Conservation (phyloP, 192 early-diverging fungal genomes). For the Coemansia sp. region DNA sequence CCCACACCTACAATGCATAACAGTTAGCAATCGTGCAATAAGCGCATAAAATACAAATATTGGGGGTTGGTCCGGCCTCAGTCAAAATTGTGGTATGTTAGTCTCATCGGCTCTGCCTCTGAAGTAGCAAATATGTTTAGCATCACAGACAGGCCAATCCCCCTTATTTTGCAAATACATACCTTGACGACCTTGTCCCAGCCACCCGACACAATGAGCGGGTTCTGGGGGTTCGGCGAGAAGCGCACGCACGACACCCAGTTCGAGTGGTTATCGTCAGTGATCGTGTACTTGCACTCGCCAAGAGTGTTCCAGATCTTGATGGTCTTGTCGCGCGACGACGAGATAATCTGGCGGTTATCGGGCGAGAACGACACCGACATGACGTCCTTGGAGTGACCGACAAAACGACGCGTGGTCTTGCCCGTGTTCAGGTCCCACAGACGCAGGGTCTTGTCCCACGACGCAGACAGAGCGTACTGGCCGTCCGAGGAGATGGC, state of each 20-base stretch:
- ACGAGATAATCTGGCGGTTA: conserved; percentile 99
- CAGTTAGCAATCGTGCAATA: no score
- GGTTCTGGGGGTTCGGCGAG: conserved; percentile 98
- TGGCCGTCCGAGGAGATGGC: conserved; percentile 98
- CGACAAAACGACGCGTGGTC: conserved; percentile 96
- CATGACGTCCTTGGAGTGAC: conserved; percentile 96
- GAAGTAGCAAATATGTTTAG: conserved; percentile 75
- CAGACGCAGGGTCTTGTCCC: conserved; percentile 99
- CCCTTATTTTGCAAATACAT: conserved; percentile 20
- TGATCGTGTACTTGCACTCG: conserved; percentile 99
- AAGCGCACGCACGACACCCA: conserved; percentile 99
- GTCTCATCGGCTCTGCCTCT: conserved; percentile 69
- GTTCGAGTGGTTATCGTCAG: conserved; percentile 94
- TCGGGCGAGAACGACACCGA: conserved; percentile 99
- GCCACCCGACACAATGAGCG: conserved; percentile 95
- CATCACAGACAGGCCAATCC: conserved; percentile 44
- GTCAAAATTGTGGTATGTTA: conserved; percentile 37
- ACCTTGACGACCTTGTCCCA: conserved; percentile 99
- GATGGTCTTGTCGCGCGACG: conserved; percentile 98
- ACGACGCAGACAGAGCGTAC: conserved; percentile 97
- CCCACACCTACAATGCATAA: conserved; percentile 79
- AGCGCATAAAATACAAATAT: neutral
- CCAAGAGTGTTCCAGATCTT: conserved; percentile 99
- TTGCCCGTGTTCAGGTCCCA: conserved; percentile 96
- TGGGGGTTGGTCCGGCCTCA: conserved; percentile 12